These are phyloP conservation scores for Salvia rosmarinus DNA, from an alignment of 257 asterid species.

Conservation along the genomic window DNA sequence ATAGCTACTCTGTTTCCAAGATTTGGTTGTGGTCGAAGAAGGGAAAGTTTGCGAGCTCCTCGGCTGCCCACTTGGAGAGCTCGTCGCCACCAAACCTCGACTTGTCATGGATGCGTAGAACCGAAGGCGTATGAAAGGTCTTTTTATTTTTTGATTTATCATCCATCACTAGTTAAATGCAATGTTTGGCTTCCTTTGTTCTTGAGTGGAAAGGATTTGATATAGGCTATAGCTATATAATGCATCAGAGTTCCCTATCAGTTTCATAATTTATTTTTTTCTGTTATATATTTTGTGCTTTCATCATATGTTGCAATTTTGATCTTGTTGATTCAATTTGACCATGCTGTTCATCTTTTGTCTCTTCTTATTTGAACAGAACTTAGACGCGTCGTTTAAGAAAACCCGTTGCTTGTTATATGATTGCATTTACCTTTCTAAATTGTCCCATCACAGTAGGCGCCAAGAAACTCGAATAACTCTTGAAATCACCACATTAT, in stretches of 20 bases:
- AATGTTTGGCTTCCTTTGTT: slow-evolving; percentile 28
- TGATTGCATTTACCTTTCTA: slow-evolving; percentile 25
- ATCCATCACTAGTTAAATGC: slow-evolving; percentile 22
- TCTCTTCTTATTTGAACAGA: slow-evolving; percentile 6
- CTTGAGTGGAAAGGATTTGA: slow-evolving; percentile 33
- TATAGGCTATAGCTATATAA: slow-evolving; percentile 41
- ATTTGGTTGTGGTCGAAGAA: slow-evolving; percentile 96
- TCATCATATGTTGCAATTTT: slow-evolving; percentile 3
- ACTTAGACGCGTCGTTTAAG: slow-evolving; percentile 6
- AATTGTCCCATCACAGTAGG: slow-evolving; percentile 21
- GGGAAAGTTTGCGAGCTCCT: slow-evolving; percentile 68
- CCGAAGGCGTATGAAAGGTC: slow-evolving; percentile 47
- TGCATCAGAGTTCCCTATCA: slow-evolving; percentile 8
- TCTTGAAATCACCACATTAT: neutral
- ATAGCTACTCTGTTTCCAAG: slow-evolving; percentile 95
- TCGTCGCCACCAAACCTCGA: slow-evolving; percentile 44
- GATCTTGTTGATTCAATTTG: slow-evolving; percentile 19
- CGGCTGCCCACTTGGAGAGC: slow-evolving; percentile 40
- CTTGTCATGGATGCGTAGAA: slow-evolving; percentile 50
- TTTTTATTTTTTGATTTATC: slow-evolving; percentile 34
- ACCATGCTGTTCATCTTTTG: slow-evolving; percentile 15
- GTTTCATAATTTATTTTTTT: neutral
- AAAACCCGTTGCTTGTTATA: slow-evolving; percentile 20
- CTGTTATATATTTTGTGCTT: neutral
- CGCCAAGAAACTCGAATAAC: neutral